Evolutionary conservation across 2,329 filamentous ascomycete species (phyloP), one percentile per base, ranked within the genome.

Genomic region (Chalaropsis ovoidea): DNA sequence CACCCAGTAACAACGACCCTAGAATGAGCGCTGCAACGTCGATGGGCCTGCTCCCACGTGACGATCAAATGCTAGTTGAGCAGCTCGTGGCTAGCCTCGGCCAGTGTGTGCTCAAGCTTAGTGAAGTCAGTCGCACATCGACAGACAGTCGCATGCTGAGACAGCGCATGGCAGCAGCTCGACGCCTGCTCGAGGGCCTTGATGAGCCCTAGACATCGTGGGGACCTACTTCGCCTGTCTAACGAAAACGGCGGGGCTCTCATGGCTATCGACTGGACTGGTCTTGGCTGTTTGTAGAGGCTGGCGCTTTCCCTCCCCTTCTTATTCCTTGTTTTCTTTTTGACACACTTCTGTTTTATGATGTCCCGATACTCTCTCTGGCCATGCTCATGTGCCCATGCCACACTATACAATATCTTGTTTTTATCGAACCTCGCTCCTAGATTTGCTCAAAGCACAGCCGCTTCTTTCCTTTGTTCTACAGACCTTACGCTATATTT

Each of bases 121-220:
- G 81, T 67, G 79, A 87, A 75, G 75, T 78, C 63, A 77, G 82
- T 69, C 76, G 76, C 69, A 75, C 81, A 67, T 79, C 80, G 70
- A 75, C 82, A 68, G 82, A 89, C 70, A 81, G 80, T 62, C 79
- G 85, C 65, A 79, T 86, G 67, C 85, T 88, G 74, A 80, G 90
- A 67, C 79, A 87, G 69, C 81, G 88, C 69, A 80, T 96, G 62
- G 89, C 95, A 69, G 83, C 85, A 63, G 91, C 90, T 4, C 84
- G 86, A 67, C 80, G 83, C 63, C 81, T 89, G 2, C 77, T 95
- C 39, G 89, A 93, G 69, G 89, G 89, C 4, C 76, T 85, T 67
- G 81, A 86, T 69, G 79, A 79, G 24, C 43, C 62, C 17, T n/a
- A 39, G 52, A 31, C n/a, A 5, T 65, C 64, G 4, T 49, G 17